Base-by-base conservation (phyloP, 1,139 yeast genomes). In the Geotrichum carabidarum region DNA sequence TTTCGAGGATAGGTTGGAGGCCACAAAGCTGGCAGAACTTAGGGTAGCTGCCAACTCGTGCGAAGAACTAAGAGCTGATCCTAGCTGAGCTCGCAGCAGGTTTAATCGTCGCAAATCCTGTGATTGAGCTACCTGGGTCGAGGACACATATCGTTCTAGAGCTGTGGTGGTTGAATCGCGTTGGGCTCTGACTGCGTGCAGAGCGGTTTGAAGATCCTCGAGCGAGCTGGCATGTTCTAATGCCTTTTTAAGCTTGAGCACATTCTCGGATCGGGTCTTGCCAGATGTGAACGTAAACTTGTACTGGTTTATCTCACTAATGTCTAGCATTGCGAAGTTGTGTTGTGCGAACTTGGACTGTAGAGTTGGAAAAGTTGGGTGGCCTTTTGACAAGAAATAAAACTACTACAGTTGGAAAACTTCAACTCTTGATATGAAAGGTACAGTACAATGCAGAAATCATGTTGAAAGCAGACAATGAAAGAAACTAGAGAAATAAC, bases 1-100 rank as follows among this genome's bases (percentile, higher is more conserved):
- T 62, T 84, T 81, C 50, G 78, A 79, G 1, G 95, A 86, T 53
- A 89, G 79, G 17, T 79, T 73, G 44, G 78, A 74, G 2, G 95
- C 93, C 58, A 84, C 74, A 54, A 78, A 79, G 56, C 85, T 82
- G 0, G 95, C 86, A 36, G 77, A 73, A 7, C 81, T 72, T 58
- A 85, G 76, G 35, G 82, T 73, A 36, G 71, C 69, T 14, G 77
- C 75, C 58, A 86, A 71, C 12, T 79, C 76, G 44, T 74, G 73
- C 9, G 84, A 78, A 31, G 64, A 60, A 30, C 63, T 65, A 38
- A 68, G 59, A 14, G 69, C 68, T 0, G 68, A 60, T 12, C 65
- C 65, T 50, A 70, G 58, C 43, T 68, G 70, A 8, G 69, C 61
- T 17, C 69, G 58, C 22, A 68, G 59, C 27, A 63, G 60, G 45